Base-by-base conservation (phyloP, 2,329 filamentous ascomycete species). In the Fusarium gaditjirri region DNA sequence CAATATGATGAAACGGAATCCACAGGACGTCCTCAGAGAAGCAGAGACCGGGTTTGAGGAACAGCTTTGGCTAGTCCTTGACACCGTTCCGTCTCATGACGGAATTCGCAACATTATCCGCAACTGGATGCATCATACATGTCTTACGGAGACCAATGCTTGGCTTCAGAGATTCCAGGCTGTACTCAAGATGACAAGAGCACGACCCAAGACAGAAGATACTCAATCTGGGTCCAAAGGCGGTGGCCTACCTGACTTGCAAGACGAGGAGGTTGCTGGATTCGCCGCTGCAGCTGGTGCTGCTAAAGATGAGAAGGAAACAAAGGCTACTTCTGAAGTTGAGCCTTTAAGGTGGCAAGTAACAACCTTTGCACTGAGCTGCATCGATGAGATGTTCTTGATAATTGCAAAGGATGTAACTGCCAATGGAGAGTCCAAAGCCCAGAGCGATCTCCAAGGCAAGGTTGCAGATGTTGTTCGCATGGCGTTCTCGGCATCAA, bases 401-500 rank as follows among this genome's bases (percentile, higher is more conserved):
- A 88, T 95, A 61, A 90, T 97, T 33, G 90, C 89, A 67, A 95
- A 94, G 80, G 93, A 96, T 61, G 90, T 94, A 29, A 87, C 93
- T 25, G 89, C 92, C 35, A 92, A 94, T 67, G 93, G 93, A 38
- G 92, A 94, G 41, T 94, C 94, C 10, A 86, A 88, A 6, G 93
- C 94, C 8, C 93, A 97, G 78, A 82, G 88, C 49, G 93, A 92
- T 8, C 84, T 99, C 31, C 95, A 99, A 80, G 88, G 89, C 67
- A 92, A 90, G 77, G 90, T 99, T 61, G 95, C 94, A 6, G 96
- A 99, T 80, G 93, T 99, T 29, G 94, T 99, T 64, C 91, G 94
- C 55, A 97, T 98, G 87, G 95, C 96, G 1, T 99, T 99, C 81
- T 98, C 96, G 16, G 96, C 96, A 1, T 98, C 95, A 2, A 99